Base-by-base conservation (phyloP, 2,329 filamentous ascomycete species). In the Aspergillus neotritici region DNA sequence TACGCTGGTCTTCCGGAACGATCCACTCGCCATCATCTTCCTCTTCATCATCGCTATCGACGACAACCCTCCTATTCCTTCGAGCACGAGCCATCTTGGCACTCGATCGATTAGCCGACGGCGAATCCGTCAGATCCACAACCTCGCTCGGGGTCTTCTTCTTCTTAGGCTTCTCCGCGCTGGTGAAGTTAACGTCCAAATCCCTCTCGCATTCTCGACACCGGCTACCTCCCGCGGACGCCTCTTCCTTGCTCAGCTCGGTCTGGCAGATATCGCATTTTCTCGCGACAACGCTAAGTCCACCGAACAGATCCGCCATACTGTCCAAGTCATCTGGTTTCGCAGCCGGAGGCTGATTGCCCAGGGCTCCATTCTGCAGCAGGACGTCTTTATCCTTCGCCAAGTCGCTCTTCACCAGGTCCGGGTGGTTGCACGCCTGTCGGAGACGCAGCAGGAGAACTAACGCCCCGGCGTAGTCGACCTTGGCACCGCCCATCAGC, bases 401-500 rank as follows among this genome's bases (percentile, higher is more conserved):
- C 44, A 96, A 74, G 59, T 94, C 91, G 50, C 83, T 84, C 52
- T 87, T 87, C 10, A 95, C 84, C 35, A 98, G 75, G 52, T 88
- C 84, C 0, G 90, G 89, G 62, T 98, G 93, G 60, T 98, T 95
- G 66, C 93, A 98, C 14, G 89, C 87, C 65, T 98, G 93, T 47
- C 93, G 79, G 47, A 98, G 74, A 31, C 93, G 83, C 43, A 98
- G 72, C n/a, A 98, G 78, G 48, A 98, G 72, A 10, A 95, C 90
- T 60, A 98, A 80, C 13, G 93, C 93, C 56, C 89, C 94, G 46
- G 94, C 91, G 62, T 97, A 97, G 69, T 89, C 94, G 41, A 90
- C 72, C 59, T 87, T 82, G 21, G 75, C 81, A 5, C 80, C 83
- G 39, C 79, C 80, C 82, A 95, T 90, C 85, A 97, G 94, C 62